A percentile compares a stretch with the other conserved stretches of the same genome.
These are phyloP conservation scores for Macaranga tanarius DNA, from an alignment of 441 rosid species.

Conservation along the genomic window DNA sequence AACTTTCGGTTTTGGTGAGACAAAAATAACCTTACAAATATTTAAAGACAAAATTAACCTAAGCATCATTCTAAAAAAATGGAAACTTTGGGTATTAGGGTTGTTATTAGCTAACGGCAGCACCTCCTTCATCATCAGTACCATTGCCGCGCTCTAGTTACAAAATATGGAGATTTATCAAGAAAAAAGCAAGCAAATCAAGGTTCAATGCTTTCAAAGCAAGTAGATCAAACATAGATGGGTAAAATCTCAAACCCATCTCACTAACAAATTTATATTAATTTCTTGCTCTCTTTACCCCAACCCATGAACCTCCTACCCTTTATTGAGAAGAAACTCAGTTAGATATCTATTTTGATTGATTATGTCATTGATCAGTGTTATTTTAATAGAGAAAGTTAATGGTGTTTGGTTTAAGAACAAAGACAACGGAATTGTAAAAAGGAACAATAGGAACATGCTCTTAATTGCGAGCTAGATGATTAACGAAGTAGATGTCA, in stretches of 20 bases:
- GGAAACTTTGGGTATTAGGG: no score
- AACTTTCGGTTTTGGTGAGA: no score
- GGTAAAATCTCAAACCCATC: slow-evolving; percentile 66
- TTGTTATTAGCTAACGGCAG: slow-evolving; percentile 9
- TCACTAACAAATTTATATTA: slow-evolving; percentile 48
- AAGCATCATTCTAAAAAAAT: no score
- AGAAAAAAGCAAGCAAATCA: slow-evolving; percentile 75
- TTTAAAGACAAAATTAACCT: no score
- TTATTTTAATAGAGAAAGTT: slow-evolving; percentile 40
- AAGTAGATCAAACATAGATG: slow-evolving; percentile 79
- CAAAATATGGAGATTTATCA: slow-evolving; percentile 44
- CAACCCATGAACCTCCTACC: no score
- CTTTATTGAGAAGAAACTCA: no score
- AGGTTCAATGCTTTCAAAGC: slow-evolving; percentile 82
- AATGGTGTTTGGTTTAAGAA: slow-evolving; percentile 35
- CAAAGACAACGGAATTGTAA: slow-evolving; percentile 46
- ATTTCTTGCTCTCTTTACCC: slow-evolving; percentile 44
- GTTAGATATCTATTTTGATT: no score
- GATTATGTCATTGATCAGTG: no score
- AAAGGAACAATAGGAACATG: slow-evolving; percentile 75
- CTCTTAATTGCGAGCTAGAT: slow-evolving; percentile 77
- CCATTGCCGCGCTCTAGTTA: slow-evolving; percentile 24
- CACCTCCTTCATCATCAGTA: slow-evolving; percentile 32
- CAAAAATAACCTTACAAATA: no score
- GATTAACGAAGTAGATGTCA: slow-evolving; percentile 92